Base-by-base conservation (phyloP, 2,329 filamentous ascomycete species). In the Aspergillus phoenicis region DNA sequence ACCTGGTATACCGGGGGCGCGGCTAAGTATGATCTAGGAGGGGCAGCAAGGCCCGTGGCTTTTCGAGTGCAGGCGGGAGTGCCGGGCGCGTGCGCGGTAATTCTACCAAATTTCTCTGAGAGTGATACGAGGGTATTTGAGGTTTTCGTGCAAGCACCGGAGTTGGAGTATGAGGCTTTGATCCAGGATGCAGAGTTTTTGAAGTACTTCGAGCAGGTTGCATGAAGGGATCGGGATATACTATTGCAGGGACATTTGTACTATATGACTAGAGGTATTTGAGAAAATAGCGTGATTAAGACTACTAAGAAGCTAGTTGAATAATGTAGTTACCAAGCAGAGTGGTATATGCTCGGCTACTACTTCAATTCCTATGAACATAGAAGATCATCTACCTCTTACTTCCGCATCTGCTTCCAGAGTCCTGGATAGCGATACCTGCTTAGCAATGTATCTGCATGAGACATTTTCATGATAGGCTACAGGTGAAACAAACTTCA, bases 11-110 rank as follows among this genome's bases (percentile, higher is more conserved):
- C 66, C 5, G 66, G 66, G 6, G 64, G 33, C 6, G 64, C 60
- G 1, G 64, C 65, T 43, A 62, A 66, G 13, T 71, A 68, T 28
- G 64, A 67, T 57, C 52, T 71, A 36, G 69, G 69, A 11, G 51
- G 36, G 36, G 67, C 51, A 11, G 39, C 54, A 7, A 11, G 55
- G 8, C 64, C 68, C 1, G 55, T 58, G 49, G 67, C 66, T 1
- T 63, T 68, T 48, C 62, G 68, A 6, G 26, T 59, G 17, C 53
- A 61, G 33, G 15, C 52, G 7, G 15, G 53, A 8, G 51, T 66
- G 30, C 39, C 64, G 5, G 64, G 64, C 17, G 64, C 60, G 28
- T 64, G 59, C 41, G 49, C 39, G 4, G 30, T 66, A 10, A 62
- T 69, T 24, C 58, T 69, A 36, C 68, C 67, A 3, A 62, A 64